Evolutionary conservation across 148 eudicot species (phyloP), one percentile per base, ranked within the genome.

Genomic region (Heliamphora exappendiculata): DNA sequence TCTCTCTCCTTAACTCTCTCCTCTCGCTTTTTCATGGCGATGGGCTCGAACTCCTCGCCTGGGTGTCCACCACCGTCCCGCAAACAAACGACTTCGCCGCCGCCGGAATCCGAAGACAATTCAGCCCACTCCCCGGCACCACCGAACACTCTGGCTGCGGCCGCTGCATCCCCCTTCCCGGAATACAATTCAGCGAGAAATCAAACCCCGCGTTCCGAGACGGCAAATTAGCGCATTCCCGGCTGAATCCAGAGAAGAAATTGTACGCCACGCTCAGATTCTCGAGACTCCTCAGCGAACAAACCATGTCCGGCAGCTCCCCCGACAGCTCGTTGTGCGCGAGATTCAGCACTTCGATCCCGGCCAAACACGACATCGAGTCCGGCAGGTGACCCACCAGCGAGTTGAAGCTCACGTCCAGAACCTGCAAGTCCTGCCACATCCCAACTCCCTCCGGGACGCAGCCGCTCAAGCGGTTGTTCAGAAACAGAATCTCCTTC

Each of bases 381-480:
- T 92, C 91, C 0, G 98, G 98, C 55, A 94, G 76, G 69, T 92
- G 95, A 75, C 98, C 97, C 91, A 82, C 87, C 37, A 94, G 73
- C 1, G 88, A 86, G 59, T 92, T 94, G 20, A 60, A 84, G 76
- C 98, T 92, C 70, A 87, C 75, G 78, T 94, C 98, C 36, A 94
- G 76, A 9, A 94, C 98, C 41, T 87, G 86, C 49, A 94, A 77
- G 71, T 90, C 95, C 4, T 88, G 82, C 85, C 93, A 94, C 54
- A 90, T 59, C 20, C 98, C 98, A 7, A 94, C 78, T 0, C 91
- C 89, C 60, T 92, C 82, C 0, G 98, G 98, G 0, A 94, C 84
- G 76, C 98, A 94, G 19, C 98, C 98, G 0, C 85, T 86, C 24
- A 94, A 75, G 71, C 82, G 87, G 53, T 94, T 94, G 78, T 92